These are phyloP conservation scores for Myotisia sp. DNA, from an alignment of 2,329 filamentous ascomycete genomes.

Conservation along the genomic window DNA sequence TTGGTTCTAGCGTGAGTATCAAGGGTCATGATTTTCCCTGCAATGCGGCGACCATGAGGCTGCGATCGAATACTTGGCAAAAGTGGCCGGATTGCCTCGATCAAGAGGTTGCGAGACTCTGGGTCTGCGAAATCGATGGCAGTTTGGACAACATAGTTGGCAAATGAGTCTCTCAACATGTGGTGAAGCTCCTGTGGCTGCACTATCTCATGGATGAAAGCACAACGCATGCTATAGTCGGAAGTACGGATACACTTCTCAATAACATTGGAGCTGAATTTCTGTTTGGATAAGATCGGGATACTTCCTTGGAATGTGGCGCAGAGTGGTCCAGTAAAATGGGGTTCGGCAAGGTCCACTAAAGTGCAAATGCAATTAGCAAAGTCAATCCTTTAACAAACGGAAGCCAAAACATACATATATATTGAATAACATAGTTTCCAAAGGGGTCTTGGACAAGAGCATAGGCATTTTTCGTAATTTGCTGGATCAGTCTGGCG, in stretches of 20 bases:
- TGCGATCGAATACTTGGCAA: conserved; percentile 75
- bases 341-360: conserved; percentile 71
- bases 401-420: conserved; percentile 32
- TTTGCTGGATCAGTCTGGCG: conserved; percentile 67
- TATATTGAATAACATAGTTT: conserved; percentile 98
- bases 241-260: conserved; percentile 90
- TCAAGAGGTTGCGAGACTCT: conserved; percentile 57
- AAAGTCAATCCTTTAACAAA: neutral
- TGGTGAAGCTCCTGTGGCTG: conserved; percentile 61
- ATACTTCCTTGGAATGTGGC: conserved; percentile 62
- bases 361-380: conserved; percentile 1
- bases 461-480: conserved; percentile 73
- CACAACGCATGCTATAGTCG: conserved; percentile 56
- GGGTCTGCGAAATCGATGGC: conserved; percentile 73
- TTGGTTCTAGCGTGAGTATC: conserved; percentile 31
- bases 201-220: conserved; percentile 74
- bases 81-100: conserved; percentile 74
- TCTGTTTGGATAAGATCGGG: conserved; percentile 69
- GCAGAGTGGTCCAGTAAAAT: conserved; percentile 81
- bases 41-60: conserved; percentile 85
- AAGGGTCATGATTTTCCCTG: conserved; percentile 61
- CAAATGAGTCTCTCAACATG: conserved; percentile 80
- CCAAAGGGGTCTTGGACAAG: conserved; percentile 95
- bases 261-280: conserved; percentile 98
- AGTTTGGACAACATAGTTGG: conserved; percentile 97